Conservation (phyloP, 2,329 filamentous ascomycete genomes). For the Onygenales sp. region DNA sequence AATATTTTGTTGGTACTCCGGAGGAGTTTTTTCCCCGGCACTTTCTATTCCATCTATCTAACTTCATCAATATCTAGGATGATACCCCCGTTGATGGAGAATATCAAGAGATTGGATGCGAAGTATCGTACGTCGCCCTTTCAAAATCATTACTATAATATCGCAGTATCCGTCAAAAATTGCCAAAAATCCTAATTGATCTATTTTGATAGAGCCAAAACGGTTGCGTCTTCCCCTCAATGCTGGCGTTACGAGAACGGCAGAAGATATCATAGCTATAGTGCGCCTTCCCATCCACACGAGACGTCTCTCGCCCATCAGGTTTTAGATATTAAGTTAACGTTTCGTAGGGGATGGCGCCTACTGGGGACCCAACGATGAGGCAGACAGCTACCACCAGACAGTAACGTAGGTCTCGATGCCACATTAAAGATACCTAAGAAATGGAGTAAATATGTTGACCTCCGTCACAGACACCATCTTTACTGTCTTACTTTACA, state of each 20-base stretch:
- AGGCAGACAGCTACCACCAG: constrained; percentile 14
- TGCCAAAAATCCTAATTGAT: background rate
- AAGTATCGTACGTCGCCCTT: background rate
- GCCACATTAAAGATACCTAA: too few species aligned
- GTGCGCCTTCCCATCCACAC: constrained; percentile 19
- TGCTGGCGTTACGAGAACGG: constrained; percentile 27
- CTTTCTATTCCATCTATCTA: too few species aligned
- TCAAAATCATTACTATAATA: background rate
- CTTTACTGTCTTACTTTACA: constrained; percentile 17
- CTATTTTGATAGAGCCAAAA: background rate
- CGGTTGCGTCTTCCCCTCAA: constrained; percentile 19
- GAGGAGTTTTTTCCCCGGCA: background rate
- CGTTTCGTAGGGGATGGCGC: constrained; percentile 14
- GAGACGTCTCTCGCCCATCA: constrained; percentile 15
- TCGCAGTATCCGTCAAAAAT: background rate
- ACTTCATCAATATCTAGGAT: background rate
- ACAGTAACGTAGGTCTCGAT: constrained; percentile 10
- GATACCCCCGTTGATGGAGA: background rate
- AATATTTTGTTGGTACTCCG: background rate
- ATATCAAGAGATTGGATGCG: background rate
- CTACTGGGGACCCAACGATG: constrained; percentile 20
- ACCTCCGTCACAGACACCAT: constrained; percentile 11
- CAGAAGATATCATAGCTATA: constrained; percentile 20
- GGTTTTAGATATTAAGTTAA: constrained; percentile 17
- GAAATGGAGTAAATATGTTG: background rate